Evolutionary conservation across 169 alveolate species (phyloP).

Genomic region (Plasmodium yoelii): DNA sequence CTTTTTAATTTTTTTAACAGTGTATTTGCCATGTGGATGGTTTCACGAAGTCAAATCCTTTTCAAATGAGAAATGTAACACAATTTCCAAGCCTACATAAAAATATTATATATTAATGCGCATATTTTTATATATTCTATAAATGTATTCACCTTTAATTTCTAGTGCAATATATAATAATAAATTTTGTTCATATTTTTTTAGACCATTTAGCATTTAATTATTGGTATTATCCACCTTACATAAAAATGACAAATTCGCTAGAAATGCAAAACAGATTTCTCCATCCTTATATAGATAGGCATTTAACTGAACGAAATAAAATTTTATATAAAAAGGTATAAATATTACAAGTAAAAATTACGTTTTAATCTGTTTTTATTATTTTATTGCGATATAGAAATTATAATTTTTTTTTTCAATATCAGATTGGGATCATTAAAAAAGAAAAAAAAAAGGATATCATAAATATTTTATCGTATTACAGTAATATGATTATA

Average conservation of each 20-base stretch:
- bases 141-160: conserved; percentile 9
- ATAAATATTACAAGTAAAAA: background rate
- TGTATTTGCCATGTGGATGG: conserved; percentile 75
- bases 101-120: conserved; percentile 11
- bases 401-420: conserved; percentile 14
- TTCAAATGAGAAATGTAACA: conserved; percentile 57
- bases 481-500: conserved; percentile 27
- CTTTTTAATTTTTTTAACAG: conserved; percentile 20
- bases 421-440: conserved; percentile 60
- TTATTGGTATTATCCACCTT: conserved; percentile 77
- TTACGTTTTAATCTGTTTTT: background rate
- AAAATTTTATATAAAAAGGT: conserved; percentile 64
- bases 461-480: conserved; percentile 50
- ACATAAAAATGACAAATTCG: conserved; percentile 42
- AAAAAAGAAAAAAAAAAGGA: conserved; percentile 30
- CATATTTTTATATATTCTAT: conserved; percentile 8
- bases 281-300: conserved; percentile 58
- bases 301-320: conserved; percentile 60
- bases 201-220: conserved; percentile 73
- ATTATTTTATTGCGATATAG: background rate
- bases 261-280: conserved; percentile 47
- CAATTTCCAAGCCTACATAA: conserved; percentile 9
- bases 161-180: background rate
- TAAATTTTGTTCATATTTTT: conserved; percentile 20
- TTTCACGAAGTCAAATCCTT: conserved; percentile 75